Base-by-base conservation (phyloP, 1,284 basidiomycete species). In the Golubevia sp. region DNA sequence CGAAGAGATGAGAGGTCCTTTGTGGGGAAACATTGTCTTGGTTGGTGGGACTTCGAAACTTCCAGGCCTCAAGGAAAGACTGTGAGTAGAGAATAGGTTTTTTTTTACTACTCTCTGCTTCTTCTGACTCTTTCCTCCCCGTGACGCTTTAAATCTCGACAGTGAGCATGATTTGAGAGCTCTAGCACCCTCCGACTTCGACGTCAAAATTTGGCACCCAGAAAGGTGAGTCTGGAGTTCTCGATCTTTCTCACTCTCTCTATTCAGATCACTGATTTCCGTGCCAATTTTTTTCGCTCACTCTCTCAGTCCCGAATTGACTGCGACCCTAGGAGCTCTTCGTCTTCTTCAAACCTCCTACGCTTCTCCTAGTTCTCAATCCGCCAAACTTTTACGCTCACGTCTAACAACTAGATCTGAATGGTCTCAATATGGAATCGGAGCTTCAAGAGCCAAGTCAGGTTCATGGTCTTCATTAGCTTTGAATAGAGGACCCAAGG, bases 1-100 rank as follows among this genome's bases (percentile, higher is more conserved):
- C 0, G 86, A 88, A 56, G 92, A 93, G 73, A 75, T 94, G 38
- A 92, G 90, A 71, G 93, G 92, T 25, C 89, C 97, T 89, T 94
- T 94, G 84, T 97, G 94, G 94, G 89, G 89, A 48, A 93, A 97
- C 82, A 93, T 98, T 67, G 91, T 92, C 3, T 85, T 97, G 63
- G 88, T 94, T 69, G 95, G 95, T 57, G 95, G 94, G 5, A 90
- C 89, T 77, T 89, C 89, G 2, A 88, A 89, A 71, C 88, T 94
- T 68, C 86, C 89, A 53, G 91, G 91, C 2, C 90, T 97, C 71
- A 87, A 88, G 23, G 84, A 88, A 58, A 86, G 95, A 84, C 84
- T 97, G 92, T 86, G 62, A 74, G 86, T 83, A 1, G 2, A 8
- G 7, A 21, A 60, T 20, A 25, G 30, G 20, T 20, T n/a, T 23